phyloP scores from a whole-genome alignment of 2,329 filamentous ascomycete species.

The Ploettnerulaceae sp. region DNA sequence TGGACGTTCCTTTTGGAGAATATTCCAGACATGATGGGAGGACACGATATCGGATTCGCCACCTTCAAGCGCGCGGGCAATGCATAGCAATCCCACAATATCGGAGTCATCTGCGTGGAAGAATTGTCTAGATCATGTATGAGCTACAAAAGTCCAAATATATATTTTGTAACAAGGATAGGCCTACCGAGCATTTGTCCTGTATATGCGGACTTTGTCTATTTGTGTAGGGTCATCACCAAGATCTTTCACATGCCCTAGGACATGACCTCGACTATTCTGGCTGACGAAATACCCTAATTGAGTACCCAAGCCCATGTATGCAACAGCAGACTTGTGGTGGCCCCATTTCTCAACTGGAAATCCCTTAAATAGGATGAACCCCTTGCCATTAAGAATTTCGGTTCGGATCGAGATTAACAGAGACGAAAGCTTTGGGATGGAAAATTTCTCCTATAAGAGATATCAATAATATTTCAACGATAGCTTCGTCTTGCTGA shows the following conservation, averaged over 20 bases:
- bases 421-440: conserved; percentile 51
- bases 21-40: conserved; percentile 77
- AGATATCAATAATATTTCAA: background rate
- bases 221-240: conserved; percentile 46
- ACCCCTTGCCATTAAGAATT: conserved; percentile 79
- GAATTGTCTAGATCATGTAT: conserved; percentile 50
- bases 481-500: conserved; percentile 21
- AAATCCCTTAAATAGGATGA: conserved; percentile 84
- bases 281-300: conserved; percentile 85
- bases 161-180: background rate
- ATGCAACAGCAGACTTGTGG: conserved; percentile 78
- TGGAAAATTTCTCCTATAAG: conserved; percentile 22
- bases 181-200: conserved; percentile 60
- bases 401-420: conserved; percentile 56
- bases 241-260: conserved; percentile 80
- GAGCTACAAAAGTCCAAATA: background rate
- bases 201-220: conserved; percentile 84
- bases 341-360: conserved; percentile 72
- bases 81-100: conserved; percentile 77
- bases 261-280: conserved; percentile 77
- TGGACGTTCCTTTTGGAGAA: conserved; percentile 66
- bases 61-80: conserved; percentile 71
- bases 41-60: conserved; percentile 80
- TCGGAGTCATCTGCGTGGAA: conserved; percentile 83
- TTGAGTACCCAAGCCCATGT: conserved; percentile 83